Base-by-base conservation (phyloP, 202 grass and related monocot species). In the Brachypodium distachyon region DNA sequence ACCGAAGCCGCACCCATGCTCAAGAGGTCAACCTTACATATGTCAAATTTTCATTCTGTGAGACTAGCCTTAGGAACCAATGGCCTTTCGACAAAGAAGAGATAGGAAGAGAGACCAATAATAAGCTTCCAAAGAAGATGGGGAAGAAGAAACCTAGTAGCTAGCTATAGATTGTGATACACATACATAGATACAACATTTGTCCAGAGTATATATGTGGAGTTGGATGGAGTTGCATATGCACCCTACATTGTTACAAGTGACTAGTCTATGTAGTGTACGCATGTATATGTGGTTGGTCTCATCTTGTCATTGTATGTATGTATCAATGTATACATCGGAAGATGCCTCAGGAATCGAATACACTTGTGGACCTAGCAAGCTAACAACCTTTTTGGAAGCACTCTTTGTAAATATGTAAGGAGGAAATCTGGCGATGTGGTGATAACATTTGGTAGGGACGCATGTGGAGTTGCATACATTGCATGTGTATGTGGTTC, bases 381-480 rank as follows among this genome's bases (percentile, higher is more conserved):
- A 68, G 26, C 28, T 29, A 68, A 32, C 66, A 32, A 7, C 33
- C 28, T 37, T 22, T 22, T 38, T 14, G 26, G 8, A n/a, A n/a
- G n/a, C n/a, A n/a, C n/a, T n/a, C n/a, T n/a, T n/a, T n/a, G n/a
- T n/a, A n/a, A n/a, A n/a, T n/a, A n/a, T 31, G 4, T 23, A 41
- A 47, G 60, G 60, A 50, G 50, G 21, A 69, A 69, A 69, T 69
- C 66, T 29, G n/a, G n/a, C n/a, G n/a, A n/a, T n/a, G 32, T 69
- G 27, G 42, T 69, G 66, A 69, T 69, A 69, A 48, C 66, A 69
- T 48, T n/a, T 69, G 66, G 42, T 48, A 48, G 66, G 8, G 66
- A 69, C 66, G 66, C 66, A 69, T 69, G 66, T 69, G 66, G 66
- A 69, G 42, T 69, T 19, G 26, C 66, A 69, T 69, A 2, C 66